A percentile compares a stretch with the other conserved stretches of the same genome.
phyloP scores from a whole-genome alignment of 148 eudicot species.

The Spergularia marina region DNA sequence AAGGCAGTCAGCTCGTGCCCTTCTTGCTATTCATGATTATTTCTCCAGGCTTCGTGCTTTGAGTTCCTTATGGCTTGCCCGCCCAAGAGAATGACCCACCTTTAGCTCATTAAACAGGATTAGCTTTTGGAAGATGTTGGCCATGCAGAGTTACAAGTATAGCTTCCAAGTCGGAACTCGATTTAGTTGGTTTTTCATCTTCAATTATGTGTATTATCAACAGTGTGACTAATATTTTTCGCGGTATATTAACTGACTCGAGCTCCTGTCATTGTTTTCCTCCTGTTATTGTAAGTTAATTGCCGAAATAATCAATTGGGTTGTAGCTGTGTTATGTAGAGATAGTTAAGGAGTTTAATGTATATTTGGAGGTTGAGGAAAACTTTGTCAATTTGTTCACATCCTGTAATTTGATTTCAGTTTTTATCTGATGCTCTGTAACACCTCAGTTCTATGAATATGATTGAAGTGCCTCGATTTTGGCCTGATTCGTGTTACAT shows the following conservation, averaged over 20 bases:
- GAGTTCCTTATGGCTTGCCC: conserved; percentile 57
- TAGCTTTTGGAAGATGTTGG: conserved; percentile 24
- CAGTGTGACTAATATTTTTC: neutral
- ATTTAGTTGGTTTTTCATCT: conserved; percentile 9
- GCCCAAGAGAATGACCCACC: conserved; percentile 39
- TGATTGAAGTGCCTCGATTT: neutral
- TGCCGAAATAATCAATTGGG: conserved; percentile 11
- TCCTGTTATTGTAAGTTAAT: neutral
- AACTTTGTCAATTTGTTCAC: neutral
- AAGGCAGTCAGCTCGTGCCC: conserved; percentile 50
- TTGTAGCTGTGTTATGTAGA: conserved; percentile 15
- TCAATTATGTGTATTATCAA: conserved; percentile 17
- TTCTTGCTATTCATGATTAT: conserved; percentile 49
- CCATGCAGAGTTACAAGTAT: neutral
- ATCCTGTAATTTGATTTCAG: neutral
- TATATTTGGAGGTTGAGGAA: conserved; percentile 6
- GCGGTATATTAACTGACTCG: conserved; percentile 9
- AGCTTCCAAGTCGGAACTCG: neutral
- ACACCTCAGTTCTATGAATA: neutral
- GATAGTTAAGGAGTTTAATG: conserved; percentile 8
- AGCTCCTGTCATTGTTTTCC: conserved; percentile 15
- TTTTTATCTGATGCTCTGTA: neutral
- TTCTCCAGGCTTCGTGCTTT: conserved; percentile 54
- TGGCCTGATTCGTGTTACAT: neutral
- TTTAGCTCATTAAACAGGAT: conserved; percentile 16